phyloP scores from a whole-genome alignment of 2,329 filamentous ascomycete species.

The Coniochaeta sp. region DNA sequence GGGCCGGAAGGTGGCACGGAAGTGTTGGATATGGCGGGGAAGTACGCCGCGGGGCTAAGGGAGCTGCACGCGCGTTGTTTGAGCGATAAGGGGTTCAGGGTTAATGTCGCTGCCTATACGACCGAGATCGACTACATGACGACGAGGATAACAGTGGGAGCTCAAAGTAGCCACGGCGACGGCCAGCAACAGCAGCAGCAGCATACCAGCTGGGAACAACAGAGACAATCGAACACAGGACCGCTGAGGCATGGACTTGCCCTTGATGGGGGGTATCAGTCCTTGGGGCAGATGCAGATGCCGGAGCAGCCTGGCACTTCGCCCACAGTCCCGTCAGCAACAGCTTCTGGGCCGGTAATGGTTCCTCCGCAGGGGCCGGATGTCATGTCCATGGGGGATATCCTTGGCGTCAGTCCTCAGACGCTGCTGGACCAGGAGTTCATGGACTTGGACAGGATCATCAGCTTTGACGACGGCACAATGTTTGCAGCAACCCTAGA shows the following conservation, averaged over 20 bases:
- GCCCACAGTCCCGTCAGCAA: not conserved
- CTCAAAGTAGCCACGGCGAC: not conserved
- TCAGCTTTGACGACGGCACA: slow-evolving; percentile 24
- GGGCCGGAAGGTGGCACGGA: not conserved
- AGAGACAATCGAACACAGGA: not conserved
- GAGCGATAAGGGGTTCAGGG: not conserved
- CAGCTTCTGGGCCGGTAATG: not conserved
- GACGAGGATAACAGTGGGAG: not conserved
- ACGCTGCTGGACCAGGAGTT: slow-evolving; percentile 23
- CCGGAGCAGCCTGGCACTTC: slow-evolving; percentile 5
- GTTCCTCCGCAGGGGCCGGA: not conserved
- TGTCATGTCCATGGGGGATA: not conserved
- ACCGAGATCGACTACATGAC: not conserved
- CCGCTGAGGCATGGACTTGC: not conserved
- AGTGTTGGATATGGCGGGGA: slow-evolving; percentile 9
- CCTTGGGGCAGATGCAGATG: not conserved
- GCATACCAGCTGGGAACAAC: not conserved
- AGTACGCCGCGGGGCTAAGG: slow-evolving; percentile 11
- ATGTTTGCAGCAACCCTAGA: slow-evolving; percentile 16
- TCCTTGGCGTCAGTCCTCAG: slow-evolving; percentile 16
- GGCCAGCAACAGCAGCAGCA: not conserved
- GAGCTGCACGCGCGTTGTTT: not conserved
- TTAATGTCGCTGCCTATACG: not conserved
- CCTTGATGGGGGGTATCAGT: not conserved
- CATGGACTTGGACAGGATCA: slow-evolving; percentile 24